Evolutionary conservation across 305 asterid species (phyloP).

Genomic region (Fraxinus velutina): DNA sequence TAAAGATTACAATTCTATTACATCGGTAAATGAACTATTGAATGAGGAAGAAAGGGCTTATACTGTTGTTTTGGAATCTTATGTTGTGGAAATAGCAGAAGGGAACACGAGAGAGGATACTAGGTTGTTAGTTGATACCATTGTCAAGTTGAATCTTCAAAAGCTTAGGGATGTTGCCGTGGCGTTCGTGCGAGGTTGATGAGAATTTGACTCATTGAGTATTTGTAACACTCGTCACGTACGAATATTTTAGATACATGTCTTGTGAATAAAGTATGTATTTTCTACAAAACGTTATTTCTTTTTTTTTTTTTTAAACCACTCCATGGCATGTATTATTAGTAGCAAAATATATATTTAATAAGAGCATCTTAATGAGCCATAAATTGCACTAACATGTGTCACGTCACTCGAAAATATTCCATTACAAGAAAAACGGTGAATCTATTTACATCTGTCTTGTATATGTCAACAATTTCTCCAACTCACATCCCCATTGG

Average conservation of each 20-base stretch:
- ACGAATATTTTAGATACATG: background rate
- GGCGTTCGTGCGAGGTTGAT: background rate
- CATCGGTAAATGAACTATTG: slow-evolving; percentile 42
- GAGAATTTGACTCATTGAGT: background rate
- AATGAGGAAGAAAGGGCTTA: slow-evolving; percentile 25
- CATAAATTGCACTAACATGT: no score
- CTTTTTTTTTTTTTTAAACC: no score
- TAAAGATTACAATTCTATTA: slow-evolving; percentile 42
- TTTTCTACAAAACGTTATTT: no score
- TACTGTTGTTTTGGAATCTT: slow-evolving; percentile 43
- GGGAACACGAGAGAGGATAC: slow-evolving; percentile 51
- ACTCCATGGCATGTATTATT: no score
- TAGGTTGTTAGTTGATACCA: slow-evolving; percentile 43
- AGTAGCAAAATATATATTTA: no score
- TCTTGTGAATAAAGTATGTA: background rate
- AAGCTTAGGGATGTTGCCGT: background rate
- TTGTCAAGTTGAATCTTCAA: slow-evolving; percentile 27
- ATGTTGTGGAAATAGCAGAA: slow-evolving; percentile 47
- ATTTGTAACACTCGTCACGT: background rate
- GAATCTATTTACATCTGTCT: no score
- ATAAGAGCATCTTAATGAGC: no score
- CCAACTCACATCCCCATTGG: no score
- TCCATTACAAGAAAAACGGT: no score
- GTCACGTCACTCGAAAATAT: no score
- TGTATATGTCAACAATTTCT: no score